phyloP scores from a whole-genome alignment of 768 basidiomycete genomes.

The Xanthoconium purpureum region DNA sequence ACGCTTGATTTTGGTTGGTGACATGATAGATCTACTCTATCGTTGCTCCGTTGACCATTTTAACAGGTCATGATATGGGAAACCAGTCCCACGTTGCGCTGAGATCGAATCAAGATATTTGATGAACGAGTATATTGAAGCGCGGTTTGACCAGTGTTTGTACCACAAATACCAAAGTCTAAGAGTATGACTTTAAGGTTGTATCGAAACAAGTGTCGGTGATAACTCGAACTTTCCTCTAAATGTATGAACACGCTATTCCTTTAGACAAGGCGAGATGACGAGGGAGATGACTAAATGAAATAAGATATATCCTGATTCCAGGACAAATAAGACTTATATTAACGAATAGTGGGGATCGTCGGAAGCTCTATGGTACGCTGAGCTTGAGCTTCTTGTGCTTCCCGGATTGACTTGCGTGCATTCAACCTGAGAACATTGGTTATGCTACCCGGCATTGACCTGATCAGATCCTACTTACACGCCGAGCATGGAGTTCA shows the following conservation, averaged over 20 bases:
- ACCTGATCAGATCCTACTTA: constrained; percentile 4
- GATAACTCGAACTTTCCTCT: no score
- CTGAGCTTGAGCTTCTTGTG: background rate
- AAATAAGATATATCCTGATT: no score
- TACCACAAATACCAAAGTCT: no score
- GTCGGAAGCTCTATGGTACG: constrained; percentile 18
- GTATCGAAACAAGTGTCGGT: no score
- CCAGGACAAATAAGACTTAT: no score
- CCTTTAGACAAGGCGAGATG: no score
- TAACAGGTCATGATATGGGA: background rate
- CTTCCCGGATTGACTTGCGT: constrained; percentile 18
- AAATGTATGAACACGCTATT: no score
- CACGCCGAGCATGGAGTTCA: constrained; percentile 27
- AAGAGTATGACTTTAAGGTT: no score
- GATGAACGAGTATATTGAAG: no score
- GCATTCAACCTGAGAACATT: constrained; percentile 11
- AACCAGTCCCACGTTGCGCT: background rate
- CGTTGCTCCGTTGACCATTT: background rate
- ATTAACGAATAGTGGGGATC: constrained; percentile 13
- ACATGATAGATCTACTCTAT: background rate
- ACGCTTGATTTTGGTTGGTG: background rate
- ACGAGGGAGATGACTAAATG: no score
- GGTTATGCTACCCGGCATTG: background rate
- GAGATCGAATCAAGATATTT: background rate
- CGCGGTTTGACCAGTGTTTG: no score